Percentiles rank a stretch among this genome's conserved stretches.
phyloP scores from a whole-genome alignment of 2,329 filamentous ascomycete species.

The Pseudogymnoascus sp. region DNA sequence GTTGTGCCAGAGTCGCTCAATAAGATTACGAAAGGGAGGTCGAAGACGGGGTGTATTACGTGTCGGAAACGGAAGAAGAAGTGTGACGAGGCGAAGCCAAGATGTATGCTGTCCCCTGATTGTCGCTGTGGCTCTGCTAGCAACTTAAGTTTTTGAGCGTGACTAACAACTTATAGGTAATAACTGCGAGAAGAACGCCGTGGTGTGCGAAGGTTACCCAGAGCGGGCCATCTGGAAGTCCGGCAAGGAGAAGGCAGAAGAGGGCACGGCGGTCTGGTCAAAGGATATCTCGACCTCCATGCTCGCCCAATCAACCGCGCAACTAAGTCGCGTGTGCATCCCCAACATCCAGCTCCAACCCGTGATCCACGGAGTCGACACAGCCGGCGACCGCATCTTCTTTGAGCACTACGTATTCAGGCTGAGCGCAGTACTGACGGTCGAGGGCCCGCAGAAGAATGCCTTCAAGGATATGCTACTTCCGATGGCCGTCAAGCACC shows the following conservation, averaged over 20 bases:
- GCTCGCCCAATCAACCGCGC: slow-evolving; percentile 37
- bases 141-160: background rate
- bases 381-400: slow-evolving; percentile 69
- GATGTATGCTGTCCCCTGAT: slow-evolving; percentile 46
- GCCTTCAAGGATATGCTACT: slow-evolving; percentile 81
- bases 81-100: slow-evolving; percentile 62
- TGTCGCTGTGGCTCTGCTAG: background rate
- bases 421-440: slow-evolving; percentile 72
- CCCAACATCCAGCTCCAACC: slow-evolving; percentile 53
- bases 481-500: slow-evolving; percentile 71
- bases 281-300: slow-evolving; percentile 20
- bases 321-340: slow-evolving; percentile 41
- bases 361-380: slow-evolving; percentile 77
- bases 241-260: slow-evolving; percentile 66
- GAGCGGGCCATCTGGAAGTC: slow-evolving; percentile 84
- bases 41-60: slow-evolving; percentile 63
- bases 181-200: slow-evolving; percentile 90
- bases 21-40: slow-evolving; percentile 72
- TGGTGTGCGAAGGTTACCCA: slow-evolving; percentile 85
- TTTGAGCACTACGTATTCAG: slow-evolving; percentile 77
- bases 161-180: slow-evolving; percentile 47
- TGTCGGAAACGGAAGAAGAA: slow-evolving; percentile 67
- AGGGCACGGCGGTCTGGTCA: slow-evolving; percentile 42
- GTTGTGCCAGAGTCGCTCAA: slow-evolving; percentile 48
- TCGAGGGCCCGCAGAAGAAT: slow-evolving; percentile 70